A percentile compares a stretch with the other conserved stretches of the same genome.
phyloP scores from a whole-genome alignment of 2,329 filamentous ascomycete species.

The Colletotrichum sp. region DNA sequence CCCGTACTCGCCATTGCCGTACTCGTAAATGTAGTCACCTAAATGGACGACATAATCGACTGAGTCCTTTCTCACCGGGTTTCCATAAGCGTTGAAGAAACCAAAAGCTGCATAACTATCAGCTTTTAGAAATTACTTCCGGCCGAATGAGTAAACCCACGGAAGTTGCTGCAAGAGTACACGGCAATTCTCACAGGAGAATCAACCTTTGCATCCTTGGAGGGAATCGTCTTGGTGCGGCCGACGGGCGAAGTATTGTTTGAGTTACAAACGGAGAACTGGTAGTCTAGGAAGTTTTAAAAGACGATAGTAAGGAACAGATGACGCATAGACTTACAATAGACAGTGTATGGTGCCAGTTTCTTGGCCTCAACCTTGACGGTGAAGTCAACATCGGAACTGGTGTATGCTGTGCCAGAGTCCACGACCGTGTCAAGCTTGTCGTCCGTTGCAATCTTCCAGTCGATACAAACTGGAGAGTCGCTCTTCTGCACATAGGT shows the following conservation, averaged over 20 bases:
- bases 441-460: conserved; percentile 59
- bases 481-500: conserved; percentile 46
- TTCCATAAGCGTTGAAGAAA: conserved; percentile 67
- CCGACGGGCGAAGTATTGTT: conserved; percentile 67
- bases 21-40: conserved; percentile 71
- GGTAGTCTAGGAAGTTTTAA: conserved; percentile 47
- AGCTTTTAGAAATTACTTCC: neutral
- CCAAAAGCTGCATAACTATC: conserved; percentile 32
- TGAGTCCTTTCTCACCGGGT: conserved; percentile 62
- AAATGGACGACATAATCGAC: conserved; percentile 66
- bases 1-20: conserved; percentile 47
- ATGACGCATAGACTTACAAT: conserved; percentile 43
- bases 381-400: conserved; percentile 77
- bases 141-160: conserved; percentile 39
- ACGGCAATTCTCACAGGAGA: conserved; percentile 65
- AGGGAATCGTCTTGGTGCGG: conserved; percentile 73
- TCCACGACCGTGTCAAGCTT: conserved; percentile 49
- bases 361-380: conserved; percentile 73
- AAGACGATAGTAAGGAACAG: conserved; percentile 24
- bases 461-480: conserved; percentile 71
- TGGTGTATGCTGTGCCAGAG: conserved; percentile 69
- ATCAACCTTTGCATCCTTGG: conserved; percentile 58
- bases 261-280: conserved; percentile 72
- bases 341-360: conserved; percentile 67
- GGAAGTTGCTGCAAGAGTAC: conserved; percentile 75